Percentiles rank a stretch among this genome's conserved stretches.
These are phyloP conservation scores for Pulveroboletus sp. DNA, from an alignment of 768 basidiomycete species.

Conservation along the genomic window DNA sequence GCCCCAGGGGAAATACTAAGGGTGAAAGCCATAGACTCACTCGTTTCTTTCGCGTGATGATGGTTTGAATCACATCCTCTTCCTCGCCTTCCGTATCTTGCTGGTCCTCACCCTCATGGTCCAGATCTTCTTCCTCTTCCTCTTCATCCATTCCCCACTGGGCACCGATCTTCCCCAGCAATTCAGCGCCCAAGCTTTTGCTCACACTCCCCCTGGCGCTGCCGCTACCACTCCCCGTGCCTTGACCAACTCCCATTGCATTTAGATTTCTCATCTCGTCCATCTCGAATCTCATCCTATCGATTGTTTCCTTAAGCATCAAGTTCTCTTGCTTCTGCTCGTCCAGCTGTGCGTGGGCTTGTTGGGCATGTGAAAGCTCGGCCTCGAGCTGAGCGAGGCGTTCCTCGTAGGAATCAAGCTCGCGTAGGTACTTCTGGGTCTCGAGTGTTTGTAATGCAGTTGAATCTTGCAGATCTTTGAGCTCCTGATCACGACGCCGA, in stretches of 20 bases:
- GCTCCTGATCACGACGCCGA: slow-evolving; percentile 70
- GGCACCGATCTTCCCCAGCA: slow-evolving; percentile 58
- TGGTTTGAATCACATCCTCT: slow-evolving; percentile 76
- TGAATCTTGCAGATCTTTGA: slow-evolving; percentile 62
- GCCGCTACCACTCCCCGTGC: slow-evolving; percentile 40
- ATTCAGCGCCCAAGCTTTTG: slow-evolving; percentile 73
- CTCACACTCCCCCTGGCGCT: slow-evolving; percentile 61
- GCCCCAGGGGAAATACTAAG: slow-evolving; percentile 9
- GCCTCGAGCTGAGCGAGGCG: slow-evolving; percentile 66
- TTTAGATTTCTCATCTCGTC: slow-evolving; percentile 75
- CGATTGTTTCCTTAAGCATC: slow-evolving; percentile 92
- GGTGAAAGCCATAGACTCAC: slow-evolving; percentile 34
- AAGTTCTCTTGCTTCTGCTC: slow-evolving; percentile 95
- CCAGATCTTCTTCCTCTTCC: slow-evolving; percentile 36
- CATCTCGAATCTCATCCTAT: slow-evolving; percentile 90
- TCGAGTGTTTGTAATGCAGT: slow-evolving; percentile 64
- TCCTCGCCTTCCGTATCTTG: slow-evolving; percentile 59
- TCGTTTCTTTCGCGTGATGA: slow-evolving; percentile 82
- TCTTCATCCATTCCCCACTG: slow-evolving; percentile 44
- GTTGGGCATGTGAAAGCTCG: slow-evolving; percentile 68
- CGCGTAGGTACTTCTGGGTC: slow-evolving; percentile 58
- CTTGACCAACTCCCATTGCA: slow-evolving; percentile 32
- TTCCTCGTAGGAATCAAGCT: slow-evolving; percentile 70
- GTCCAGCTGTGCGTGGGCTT: slow-evolving; percentile 73
- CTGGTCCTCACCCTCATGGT: slow-evolving; percentile 42